phyloP scores from a whole-genome alignment of 164 flowering plant genomes.

The Brasenia schreberi region DNA sequence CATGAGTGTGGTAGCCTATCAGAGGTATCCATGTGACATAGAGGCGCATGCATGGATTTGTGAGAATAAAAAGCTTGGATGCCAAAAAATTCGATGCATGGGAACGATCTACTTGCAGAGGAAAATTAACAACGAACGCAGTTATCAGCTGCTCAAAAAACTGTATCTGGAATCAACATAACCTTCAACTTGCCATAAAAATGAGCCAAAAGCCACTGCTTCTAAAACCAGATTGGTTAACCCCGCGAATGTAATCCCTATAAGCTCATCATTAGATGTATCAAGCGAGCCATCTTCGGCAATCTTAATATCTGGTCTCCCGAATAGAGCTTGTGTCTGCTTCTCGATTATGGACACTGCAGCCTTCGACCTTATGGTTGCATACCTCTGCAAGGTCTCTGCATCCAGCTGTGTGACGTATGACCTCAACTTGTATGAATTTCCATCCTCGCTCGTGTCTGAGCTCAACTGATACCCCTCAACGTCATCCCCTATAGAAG shows the following conservation, averaged over 20 bases:
- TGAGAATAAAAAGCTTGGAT: background rate
- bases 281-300: conserved; percentile 57
- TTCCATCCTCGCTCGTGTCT: conserved; percentile 20
- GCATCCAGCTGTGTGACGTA: conserved; percentile 89
- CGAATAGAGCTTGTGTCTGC: conserved; percentile 91
- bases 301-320: conserved; percentile 67
- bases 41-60: background rate
- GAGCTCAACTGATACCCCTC: conserved; percentile 12
- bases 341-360: conserved; percentile 76
- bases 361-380: conserved; percentile 76
- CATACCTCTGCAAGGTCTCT: conserved; percentile 78
- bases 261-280: conserved; percentile 49
- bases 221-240: conserved; percentile 72
- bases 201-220: conserved; percentile 88
- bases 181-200: conserved; percentile 77
- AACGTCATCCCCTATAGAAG: conserved; percentile 28
- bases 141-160: conserved; percentile 33
- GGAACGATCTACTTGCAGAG: background rate
- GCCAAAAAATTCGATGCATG: background rate
- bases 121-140: background rate
- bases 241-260: conserved; percentile 54
- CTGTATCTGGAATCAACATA: conserved; percentile 57
- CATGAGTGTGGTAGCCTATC: too few relatives aligned
- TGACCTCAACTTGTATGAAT: conserved; percentile 44
- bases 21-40: too few relatives aligned